Conservation (phyloP, 169 alveolate genomes). For the Eimeria sp. region DNA sequence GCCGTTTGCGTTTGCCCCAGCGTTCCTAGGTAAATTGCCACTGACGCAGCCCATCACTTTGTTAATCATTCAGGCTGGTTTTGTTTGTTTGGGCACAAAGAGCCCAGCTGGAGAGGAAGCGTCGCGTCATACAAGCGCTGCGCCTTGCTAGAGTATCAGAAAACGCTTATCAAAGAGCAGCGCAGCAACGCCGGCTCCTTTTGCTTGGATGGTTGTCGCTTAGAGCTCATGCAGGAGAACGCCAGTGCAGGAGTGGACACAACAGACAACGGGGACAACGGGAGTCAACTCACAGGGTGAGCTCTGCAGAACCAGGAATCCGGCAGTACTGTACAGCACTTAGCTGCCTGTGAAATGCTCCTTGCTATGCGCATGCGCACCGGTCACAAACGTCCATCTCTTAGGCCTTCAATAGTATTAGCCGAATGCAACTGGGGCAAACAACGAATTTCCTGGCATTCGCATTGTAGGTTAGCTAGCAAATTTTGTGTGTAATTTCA, state of each 20-base stretch:
- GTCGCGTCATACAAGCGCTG: background rate
- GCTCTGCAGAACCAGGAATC: background rate
- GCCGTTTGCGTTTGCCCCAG: background rate
- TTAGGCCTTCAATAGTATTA: background rate
- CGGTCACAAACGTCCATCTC: background rate
- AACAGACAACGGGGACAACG: background rate
- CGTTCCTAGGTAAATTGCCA: no score
- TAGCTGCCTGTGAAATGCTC: background rate
- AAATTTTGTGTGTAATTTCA: background rate
- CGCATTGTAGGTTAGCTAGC: background rate
- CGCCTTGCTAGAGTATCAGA: conserved; percentile 10
- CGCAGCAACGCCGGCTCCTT: conserved; percentile 3
- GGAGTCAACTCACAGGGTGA: background rate
- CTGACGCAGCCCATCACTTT: background rate
- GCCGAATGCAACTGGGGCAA: background rate
- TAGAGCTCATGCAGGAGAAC: background rate
- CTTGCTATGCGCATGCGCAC: background rate
- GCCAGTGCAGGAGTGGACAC: conserved; percentile 8
- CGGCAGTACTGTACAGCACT: background rate
- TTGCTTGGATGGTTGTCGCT: conserved; percentile 33
- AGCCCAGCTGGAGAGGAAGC: conserved; percentile 45
- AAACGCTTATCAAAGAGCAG: background rate
- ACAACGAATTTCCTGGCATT: background rate
- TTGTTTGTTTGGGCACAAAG: conserved; percentile 35
- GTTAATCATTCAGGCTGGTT: conserved; percentile 3